These are phyloP conservation scores for Yamadazyma insecticola DNA, from an alignment of 805 yeast genomes.

Conservation along the genomic window DNA sequence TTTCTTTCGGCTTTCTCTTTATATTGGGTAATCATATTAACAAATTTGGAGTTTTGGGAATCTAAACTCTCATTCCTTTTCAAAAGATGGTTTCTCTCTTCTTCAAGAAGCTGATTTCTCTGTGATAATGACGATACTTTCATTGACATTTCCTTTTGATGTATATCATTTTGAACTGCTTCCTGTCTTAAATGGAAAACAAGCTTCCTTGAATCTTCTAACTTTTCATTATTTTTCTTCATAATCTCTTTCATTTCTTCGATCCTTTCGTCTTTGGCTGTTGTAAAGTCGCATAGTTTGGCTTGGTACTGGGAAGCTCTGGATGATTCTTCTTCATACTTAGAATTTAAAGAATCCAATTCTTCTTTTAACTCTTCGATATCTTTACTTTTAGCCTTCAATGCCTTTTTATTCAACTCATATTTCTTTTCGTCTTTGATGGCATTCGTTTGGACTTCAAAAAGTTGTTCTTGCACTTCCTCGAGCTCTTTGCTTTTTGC, in stretches of 20 bases:
- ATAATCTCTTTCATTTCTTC: background rate
- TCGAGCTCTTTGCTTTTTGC: background rate
- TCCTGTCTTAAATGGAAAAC: background rate
- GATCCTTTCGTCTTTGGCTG: background rate
- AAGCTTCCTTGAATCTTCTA: background rate
- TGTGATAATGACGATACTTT: background rate
- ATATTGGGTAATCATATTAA: no score
- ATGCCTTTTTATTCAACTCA: background rate
- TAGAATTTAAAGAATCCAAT: background rate
- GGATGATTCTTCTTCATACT: background rate
- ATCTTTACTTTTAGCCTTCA: background rate
- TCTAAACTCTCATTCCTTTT: background rate
- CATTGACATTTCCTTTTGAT: background rate
- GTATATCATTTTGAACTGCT: conserved; percentile 1
- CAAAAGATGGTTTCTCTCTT: background rate
- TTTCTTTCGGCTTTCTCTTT: conserved; percentile 1
- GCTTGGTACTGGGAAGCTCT: background rate
- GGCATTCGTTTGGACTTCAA: background rate
- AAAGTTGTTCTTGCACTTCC: background rate
- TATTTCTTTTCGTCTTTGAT: conserved; percentile 1
- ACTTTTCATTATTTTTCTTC: background rate
- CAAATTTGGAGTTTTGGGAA: no score
- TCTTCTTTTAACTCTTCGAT: conserved; percentile 1
- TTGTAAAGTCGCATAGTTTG: background rate
- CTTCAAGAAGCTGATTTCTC: background rate